phyloP scores from a whole-genome alignment of 495 filamentous ascomycete genomes.

The Aspergillus cavernicola region DNA sequence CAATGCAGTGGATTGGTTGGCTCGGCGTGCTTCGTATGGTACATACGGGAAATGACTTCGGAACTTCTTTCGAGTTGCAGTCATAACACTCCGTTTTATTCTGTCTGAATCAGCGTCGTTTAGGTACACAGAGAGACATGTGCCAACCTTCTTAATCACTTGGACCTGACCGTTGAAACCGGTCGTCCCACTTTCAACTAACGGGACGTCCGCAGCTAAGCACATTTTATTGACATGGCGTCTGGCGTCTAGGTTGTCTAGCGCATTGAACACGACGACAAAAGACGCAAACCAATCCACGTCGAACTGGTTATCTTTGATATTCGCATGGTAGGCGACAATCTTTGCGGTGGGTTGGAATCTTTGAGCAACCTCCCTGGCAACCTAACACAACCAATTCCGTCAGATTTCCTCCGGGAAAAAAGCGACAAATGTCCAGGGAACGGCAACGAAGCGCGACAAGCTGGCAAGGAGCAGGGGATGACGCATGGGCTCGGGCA shows the following conservation, averaged over 20 bases:
- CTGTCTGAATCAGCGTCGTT: slow-evolving; percentile 33
- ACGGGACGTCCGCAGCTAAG: slow-evolving; percentile 79
- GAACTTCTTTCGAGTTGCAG: slow-evolving; percentile 81
- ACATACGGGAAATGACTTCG: slow-evolving; percentile 90
- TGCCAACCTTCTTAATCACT: slow-evolving; percentile 75
- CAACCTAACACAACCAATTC: slow-evolving; percentile 59
- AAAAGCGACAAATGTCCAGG: background rate
- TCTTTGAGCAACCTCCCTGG: slow-evolving; percentile 83
- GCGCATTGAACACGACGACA: slow-evolving; percentile 87
- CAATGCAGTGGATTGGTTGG: slow-evolving; percentile 97
- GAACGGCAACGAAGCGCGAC: background rate
- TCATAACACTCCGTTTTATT: slow-evolving; percentile 96
- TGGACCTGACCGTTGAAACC: slow-evolving; percentile 98
- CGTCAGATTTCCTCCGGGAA: background rate
- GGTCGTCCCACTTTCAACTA: slow-evolving; percentile 96
- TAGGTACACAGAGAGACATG: background rate
- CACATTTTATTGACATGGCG: slow-evolving; percentile 99
- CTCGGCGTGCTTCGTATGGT: slow-evolving; percentile 93
- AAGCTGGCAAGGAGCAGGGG: slow-evolving; percentile 7
- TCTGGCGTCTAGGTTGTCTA: slow-evolving; percentile 93
- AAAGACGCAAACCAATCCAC: slow-evolving; percentile 86
- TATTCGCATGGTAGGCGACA: slow-evolving; percentile 88
- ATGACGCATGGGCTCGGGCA: background rate
- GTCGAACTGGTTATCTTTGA: slow-evolving; percentile 89
- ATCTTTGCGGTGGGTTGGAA: slow-evolving; percentile 91